Conservation (phyloP, 345 rosid species). For the Eucalyptus virginea region DNA sequence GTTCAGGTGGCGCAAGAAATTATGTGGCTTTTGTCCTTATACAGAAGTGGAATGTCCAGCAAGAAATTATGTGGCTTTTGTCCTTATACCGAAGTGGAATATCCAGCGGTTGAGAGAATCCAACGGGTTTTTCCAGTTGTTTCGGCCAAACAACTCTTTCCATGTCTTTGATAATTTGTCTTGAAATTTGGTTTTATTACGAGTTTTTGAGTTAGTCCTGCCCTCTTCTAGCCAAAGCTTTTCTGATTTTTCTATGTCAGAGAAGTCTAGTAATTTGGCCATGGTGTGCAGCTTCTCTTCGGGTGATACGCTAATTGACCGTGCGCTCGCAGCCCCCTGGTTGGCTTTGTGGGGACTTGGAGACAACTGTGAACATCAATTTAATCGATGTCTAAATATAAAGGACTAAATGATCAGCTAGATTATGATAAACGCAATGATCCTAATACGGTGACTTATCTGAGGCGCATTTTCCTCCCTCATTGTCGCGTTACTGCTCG, state of each 20-base stretch:
- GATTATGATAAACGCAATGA: background rate
- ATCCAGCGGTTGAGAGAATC: background rate
- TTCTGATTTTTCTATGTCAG: background rate
- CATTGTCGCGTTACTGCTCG: background rate
- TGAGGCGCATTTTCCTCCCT: background rate
- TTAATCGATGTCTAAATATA: background rate
- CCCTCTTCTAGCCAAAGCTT: background rate
- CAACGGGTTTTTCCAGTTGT: background rate
- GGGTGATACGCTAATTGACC: background rate
- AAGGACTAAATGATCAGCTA: background rate
- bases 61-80: background rate
- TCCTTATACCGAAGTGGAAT: background rate
- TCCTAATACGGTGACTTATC: background rate
- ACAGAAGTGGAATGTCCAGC: background rate
- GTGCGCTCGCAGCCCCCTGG: background rate
- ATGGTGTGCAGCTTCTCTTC: background rate
- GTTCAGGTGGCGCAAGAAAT: background rate
- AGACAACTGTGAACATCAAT: background rate
- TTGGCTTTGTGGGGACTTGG: background rate
- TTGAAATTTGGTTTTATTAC: background rate
- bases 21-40: background rate
- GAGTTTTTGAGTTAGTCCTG: background rate
- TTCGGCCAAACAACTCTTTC: background rate
- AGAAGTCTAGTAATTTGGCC: background rate
- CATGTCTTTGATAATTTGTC: background rate